These are phyloP conservation scores for Huntiella moniliformis DNA, from an alignment of 2,329 filamentous ascomycete species.

Conservation along the genomic window DNA sequence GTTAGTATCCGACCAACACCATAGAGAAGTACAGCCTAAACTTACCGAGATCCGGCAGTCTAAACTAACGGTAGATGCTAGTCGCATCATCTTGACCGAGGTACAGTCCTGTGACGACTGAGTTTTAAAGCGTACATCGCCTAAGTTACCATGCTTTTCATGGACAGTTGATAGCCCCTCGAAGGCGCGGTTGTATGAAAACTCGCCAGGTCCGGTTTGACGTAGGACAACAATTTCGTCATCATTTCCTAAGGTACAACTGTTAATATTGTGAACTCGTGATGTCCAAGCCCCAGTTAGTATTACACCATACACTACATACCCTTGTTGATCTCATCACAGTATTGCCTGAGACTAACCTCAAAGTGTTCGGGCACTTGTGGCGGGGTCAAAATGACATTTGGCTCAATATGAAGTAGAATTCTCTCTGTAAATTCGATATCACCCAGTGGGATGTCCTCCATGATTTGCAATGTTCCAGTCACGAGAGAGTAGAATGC, in stretches of 20 bases:
- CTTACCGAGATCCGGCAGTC: constrained; percentile 52
- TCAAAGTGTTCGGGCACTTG: constrained; percentile 25
- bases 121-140: constrained; percentile 21
- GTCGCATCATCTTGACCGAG: constrained; percentile 43
- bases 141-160: constrained; percentile 44
- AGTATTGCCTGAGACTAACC: constrained; percentile 3
- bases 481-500: constrained; percentile 60
- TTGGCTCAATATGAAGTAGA: constrained; percentile 35
- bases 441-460: constrained; percentile 54
- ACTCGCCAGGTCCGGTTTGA: constrained; percentile 51
- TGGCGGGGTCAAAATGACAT: constrained; percentile 32
- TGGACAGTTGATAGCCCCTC: constrained; percentile 14
- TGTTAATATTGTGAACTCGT: background rate
- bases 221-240: constrained; percentile 29
- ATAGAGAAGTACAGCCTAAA: constrained; percentile 3
- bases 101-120: constrained; percentile 22
- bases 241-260: background rate
- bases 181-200: constrained; percentile 45
- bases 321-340: constrained; percentile 8
- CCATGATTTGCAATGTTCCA: constrained; percentile 53
- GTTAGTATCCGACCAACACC: background rate
- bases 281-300: too few relatives aligned
- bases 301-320: background rate
- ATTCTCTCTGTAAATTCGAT: constrained; percentile 48
- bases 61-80: constrained; percentile 53